These are phyloP conservation scores for Orbilia blumenaviensis DNA, from an alignment of 2,329 filamentous ascomycete species.

Conservation along the genomic window DNA sequence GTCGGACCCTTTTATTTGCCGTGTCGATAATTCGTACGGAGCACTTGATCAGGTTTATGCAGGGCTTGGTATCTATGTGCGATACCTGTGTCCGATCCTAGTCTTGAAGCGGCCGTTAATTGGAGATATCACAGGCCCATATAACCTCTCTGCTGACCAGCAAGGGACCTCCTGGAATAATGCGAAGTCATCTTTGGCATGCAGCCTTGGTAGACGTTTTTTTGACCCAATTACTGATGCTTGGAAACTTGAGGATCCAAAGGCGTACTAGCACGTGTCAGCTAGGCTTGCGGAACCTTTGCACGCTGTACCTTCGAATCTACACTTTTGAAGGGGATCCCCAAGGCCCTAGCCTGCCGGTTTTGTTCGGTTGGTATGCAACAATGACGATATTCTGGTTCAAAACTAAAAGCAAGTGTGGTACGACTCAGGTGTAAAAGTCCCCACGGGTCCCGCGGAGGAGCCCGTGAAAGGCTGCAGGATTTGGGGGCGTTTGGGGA, in stretches of 20 bases:
- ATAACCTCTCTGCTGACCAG: constrained; percentile 9
- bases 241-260: constrained; percentile 37
- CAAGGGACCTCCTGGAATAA: constrained; percentile 3
- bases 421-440: constrained; percentile 14
- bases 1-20: constrained; percentile 22
- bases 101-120: constrained; percentile 26
- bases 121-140: constrained; percentile 12
- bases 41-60: constrained; percentile 21
- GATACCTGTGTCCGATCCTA: not conserved
- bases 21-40: constrained; percentile 5
- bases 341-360: constrained; percentile 40
- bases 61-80: not conserved
- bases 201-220: not conserved
- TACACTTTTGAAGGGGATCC: constrained; percentile 10
- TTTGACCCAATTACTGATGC: not conserved
- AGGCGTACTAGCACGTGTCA: constrained; percentile 50
- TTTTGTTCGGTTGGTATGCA: constrained; percentile 53
- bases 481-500: not conserved
- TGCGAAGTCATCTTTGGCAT: constrained; percentile 28
- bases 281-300: constrained; percentile 10
- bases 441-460: constrained; percentile 31
- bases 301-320: constrained; percentile 32
- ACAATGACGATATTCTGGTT: constrained; percentile 53
- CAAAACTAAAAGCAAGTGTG: constrained; percentile 26
- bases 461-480: constrained; percentile 21